Conservation (phyloP, 345 rosid genomes). For the Isatis tinctoria region DNA sequence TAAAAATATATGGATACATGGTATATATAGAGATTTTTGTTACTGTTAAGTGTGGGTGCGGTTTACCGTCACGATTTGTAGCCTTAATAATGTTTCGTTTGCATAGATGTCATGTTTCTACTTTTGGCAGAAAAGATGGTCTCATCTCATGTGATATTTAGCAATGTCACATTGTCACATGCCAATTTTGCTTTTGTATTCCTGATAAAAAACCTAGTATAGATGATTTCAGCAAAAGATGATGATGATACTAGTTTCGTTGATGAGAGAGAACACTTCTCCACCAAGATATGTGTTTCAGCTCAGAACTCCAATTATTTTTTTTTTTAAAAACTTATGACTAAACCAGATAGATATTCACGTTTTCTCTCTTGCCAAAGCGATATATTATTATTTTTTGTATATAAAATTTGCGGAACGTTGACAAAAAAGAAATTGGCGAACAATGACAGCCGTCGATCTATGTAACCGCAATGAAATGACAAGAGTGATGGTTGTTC, state of each 20-base stretch:
- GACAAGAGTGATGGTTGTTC: constrained; percentile 4
- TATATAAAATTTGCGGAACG: background rate
- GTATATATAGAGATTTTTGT: too few species aligned
- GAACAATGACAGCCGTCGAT: background rate
- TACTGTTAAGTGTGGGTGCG: too few species aligned
- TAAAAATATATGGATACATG: too few species aligned
- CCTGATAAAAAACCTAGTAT: background rate
- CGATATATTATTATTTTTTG: background rate
- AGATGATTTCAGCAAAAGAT: background rate
- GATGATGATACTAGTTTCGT: background rate
- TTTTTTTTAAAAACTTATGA: too few species aligned
- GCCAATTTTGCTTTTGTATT: background rate
- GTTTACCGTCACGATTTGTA: too few species aligned
- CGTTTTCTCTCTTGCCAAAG: background rate
- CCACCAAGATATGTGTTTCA: background rate
- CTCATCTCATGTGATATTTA: constrained; percentile 16
- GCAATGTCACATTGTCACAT: constrained; percentile 24
- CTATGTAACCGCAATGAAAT: background rate
- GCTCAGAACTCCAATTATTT: background rate
- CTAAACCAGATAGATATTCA: background rate
- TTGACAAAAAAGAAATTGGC: background rate
- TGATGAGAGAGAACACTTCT: background rate
- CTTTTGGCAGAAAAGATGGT: constrained; percentile 8
- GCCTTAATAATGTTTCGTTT: background rate
- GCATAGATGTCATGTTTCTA: constrained; percentile 3